phyloP scores from a whole-genome alignment of 148 eudicot genomes.

The Hydrangea macrophylla region DNA sequence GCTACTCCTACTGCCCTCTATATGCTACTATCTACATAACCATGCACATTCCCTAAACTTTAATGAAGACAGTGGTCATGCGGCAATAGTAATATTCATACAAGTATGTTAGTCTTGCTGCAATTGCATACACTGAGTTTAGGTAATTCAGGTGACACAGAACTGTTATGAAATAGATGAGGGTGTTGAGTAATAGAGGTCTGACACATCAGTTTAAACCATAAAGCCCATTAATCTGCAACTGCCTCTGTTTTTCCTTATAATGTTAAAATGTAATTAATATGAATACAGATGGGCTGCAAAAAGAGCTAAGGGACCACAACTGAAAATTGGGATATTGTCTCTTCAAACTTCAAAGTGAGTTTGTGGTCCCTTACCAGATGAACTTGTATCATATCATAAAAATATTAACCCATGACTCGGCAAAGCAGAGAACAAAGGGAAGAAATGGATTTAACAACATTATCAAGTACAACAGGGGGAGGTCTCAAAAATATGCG shows the following conservation, averaged over 20 bases:
- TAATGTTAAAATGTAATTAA: background rate
- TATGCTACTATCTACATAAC: background rate
- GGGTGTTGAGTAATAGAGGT: background rate
- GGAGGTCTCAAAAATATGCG: conserved; percentile 40
- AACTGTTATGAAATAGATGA: background rate
- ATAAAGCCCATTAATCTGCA: background rate
- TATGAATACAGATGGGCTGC: background rate
- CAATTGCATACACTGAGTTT: no score
- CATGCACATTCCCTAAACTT: background rate
- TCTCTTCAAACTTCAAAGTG: conserved; percentile 13
- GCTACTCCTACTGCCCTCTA: background rate
- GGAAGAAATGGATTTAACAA: conserved; percentile 6
- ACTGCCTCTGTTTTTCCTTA: background rate
- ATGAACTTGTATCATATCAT: conserved; percentile 1
- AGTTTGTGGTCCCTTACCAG: conserved; percentile 25
- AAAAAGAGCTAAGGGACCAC: conserved; percentile 13
- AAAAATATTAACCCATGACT: background rate
- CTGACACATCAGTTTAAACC: background rate
- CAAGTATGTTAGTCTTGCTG: no score
- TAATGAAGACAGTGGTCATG: no score
- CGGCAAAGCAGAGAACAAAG: background rate
- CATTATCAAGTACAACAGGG: conserved; percentile 20
- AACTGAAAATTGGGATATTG: conserved; percentile 8
- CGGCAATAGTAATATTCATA: no score
- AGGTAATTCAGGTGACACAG: no score